A percentile compares a stretch with the other conserved stretches of the same genome.
Evolutionary conservation across 176 grass and related monocot genomes (phyloP).

Genomic region (Raddia distichophylla): DNA sequence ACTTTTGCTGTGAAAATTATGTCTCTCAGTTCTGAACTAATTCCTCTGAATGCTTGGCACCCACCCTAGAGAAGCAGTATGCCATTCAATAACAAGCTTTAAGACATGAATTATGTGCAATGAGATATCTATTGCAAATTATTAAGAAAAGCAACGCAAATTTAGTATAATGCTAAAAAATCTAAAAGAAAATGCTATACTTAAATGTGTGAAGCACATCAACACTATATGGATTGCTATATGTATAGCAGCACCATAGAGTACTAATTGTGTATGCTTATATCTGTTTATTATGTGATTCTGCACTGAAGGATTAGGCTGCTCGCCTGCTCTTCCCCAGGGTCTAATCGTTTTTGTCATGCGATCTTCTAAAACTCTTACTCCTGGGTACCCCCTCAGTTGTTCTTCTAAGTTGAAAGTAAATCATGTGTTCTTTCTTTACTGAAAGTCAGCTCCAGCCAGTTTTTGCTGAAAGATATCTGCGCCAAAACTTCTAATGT

Average conservation of each 20-base stretch:
- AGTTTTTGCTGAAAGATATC: too few species aligned
- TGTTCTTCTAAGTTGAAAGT: too few species aligned
- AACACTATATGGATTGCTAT: neutral
- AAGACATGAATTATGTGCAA: neutral
- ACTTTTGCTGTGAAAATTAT: constrained; percentile 56
- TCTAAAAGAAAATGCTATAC: neutral
- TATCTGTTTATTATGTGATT: neutral
- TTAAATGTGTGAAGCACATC: constrained; percentile 14
- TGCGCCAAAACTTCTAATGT: neutral
- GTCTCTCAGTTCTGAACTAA: constrained; percentile 56
- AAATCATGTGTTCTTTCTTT: too few species aligned
- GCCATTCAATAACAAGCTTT: neutral
- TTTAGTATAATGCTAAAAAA: constrained; percentile 14
- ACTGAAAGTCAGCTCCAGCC: too few species aligned
- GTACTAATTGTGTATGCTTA: neutral
- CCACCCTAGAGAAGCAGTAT: constrained; percentile 52
- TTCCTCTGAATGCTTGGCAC: constrained; percentile 77
- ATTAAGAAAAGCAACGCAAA: neutral
- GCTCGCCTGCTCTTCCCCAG: too few species aligned
- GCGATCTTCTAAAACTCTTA: too few species aligned
- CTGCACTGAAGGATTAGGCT: neutral
- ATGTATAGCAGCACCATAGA: neutral
- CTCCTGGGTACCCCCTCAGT: too few species aligned
- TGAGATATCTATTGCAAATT: neutral
- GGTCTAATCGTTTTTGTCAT: too few species aligned